A percentile compares a stretch with the other conserved stretches of the same genome.
These are phyloP conservation scores for Pythium grandisporangium DNA, from an alignment of 352 stramenopile genomes.

Conservation along the genomic window DNA sequence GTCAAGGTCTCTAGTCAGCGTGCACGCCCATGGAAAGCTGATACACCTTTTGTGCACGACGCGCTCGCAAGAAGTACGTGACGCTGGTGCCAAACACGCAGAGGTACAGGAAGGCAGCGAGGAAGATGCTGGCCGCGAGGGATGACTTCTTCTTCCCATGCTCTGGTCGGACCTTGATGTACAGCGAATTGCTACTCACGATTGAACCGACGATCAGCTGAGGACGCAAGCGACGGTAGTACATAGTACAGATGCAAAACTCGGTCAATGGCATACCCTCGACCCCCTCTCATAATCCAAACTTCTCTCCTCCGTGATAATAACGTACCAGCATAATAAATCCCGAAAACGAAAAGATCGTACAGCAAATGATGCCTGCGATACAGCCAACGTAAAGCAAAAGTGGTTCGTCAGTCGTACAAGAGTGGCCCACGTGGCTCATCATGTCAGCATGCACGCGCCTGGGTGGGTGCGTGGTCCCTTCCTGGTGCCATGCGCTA, in stretches of 20 bases:
- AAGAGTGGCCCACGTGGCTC: not conserved
- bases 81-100: slow-evolving; percentile 80
- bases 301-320: not conserved
- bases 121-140: slow-evolving; percentile 79
- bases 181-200: slow-evolving; percentile 81
- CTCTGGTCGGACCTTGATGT: slow-evolving; percentile 74
- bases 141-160: slow-evolving; percentile 79
- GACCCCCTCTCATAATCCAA: not conserved
- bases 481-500: slow-evolving; percentile 61
- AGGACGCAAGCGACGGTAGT: not conserved
- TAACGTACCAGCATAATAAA: slow-evolving; percentile 58
- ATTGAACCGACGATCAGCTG: slow-evolving; percentile 81
- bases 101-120: slow-evolving; percentile 77
- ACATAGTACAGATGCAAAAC: not conserved
- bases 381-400: not conserved
- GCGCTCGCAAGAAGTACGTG: slow-evolving; percentile 76
- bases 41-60: slow-evolving; percentile 80
- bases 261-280: too few relatives aligned
- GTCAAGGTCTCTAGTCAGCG: slow-evolving; percentile 40
- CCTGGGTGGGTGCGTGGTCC: slow-evolving; percentile 64
- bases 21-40: slow-evolving; percentile 83
- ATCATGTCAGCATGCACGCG: slow-evolving; percentile 9
- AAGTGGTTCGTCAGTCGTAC: not conserved
- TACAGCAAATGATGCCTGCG: slow-evolving; percentile 62
- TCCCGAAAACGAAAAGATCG: slow-evolving; percentile 64